Base-by-base conservation (phyloP, 495 filamentous ascomycete genomes). In the Penicillium cinerascens region DNA sequence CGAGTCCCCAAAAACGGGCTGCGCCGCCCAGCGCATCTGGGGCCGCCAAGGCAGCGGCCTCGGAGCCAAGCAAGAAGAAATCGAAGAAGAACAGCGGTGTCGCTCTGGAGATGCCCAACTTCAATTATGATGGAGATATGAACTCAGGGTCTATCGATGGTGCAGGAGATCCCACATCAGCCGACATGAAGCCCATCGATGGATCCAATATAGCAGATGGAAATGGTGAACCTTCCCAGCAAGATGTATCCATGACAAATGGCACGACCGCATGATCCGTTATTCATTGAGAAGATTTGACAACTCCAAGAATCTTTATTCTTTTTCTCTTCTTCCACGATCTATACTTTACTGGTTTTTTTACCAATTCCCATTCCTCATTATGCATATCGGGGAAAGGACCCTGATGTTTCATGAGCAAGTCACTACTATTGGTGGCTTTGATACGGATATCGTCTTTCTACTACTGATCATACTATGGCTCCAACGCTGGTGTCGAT, bases 1-100 rank as follows among this genome's bases (percentile, higher is more conserved):
- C 86, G 7, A 87, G 84, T 43, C 92, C 92, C 16, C 83, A 91
- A 49, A 99, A 99, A 70, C 80, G 93, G 21, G 89, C 91, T 18
- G 81, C 70, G 33, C 73, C 70, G 2, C 52, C 70, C 1, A 49
- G 53, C 16, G 56, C 54, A n/a, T 11, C 61, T 8, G 44, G 39
- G n/a, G 54, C 53, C 5, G 51, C 60, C 8, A 72, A 73, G 37
- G 0, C 56, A 20, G 61, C 58, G 1, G 29, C 41, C 6, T 56
- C 66, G 0, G 74, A 77, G 39, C 74, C 74, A 15, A 77, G 69
- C 51, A 77, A 77, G 56, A 77, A 77, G 53, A 77, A 77, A 40
- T 38, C 59, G 25, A 77, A 77, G 63, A 77, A 76, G 58, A 76
- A 75, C 58, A 76, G 69, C 44, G 71, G 71, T 0, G 57, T 56